Conservation (phyloP, 306 rosid genomes). For the Erythrophleum fordii region DNA sequence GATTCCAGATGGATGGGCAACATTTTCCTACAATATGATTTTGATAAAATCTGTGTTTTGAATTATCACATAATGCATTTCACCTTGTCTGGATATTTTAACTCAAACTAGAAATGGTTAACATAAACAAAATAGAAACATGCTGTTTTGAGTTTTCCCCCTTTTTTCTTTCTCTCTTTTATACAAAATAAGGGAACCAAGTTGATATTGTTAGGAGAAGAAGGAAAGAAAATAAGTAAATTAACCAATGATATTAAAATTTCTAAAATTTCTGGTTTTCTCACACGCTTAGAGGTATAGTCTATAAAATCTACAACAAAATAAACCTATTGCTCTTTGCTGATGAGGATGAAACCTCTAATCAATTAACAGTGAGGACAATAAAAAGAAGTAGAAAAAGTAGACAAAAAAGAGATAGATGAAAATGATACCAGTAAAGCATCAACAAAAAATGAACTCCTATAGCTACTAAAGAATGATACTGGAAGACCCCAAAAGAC, state of each 20-base stretch:
- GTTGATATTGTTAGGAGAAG: conserved; percentile 3
- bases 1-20: too few species aligned
- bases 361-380: conserved; percentile 72
- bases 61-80: conserved; percentile 1
- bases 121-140: too few species aligned
- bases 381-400: conserved; percentile 53
- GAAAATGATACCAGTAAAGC: conserved; percentile 50
- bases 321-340: conserved; percentile 63
- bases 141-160: too few species aligned
- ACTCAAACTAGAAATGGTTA: neutral
- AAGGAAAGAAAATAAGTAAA: conserved; percentile 30
- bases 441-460: conserved; percentile 58
- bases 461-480: conserved; percentile 39
- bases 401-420: conserved; percentile 53
- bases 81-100: neutral
- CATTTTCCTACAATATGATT: too few species aligned
- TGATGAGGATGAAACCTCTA: conserved; percentile 59
- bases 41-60: too few species aligned
- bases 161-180: neutral
- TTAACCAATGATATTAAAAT: too few species aligned
- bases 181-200: neutral
- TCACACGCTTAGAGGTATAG: too few species aligned
- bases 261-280: too few species aligned
- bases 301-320: too few species aligned
- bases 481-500: conserved; percentile 39